Base-by-base conservation (phyloP, 2,329 filamentous ascomycete genomes). In the Aspergillus sp. region DNA sequence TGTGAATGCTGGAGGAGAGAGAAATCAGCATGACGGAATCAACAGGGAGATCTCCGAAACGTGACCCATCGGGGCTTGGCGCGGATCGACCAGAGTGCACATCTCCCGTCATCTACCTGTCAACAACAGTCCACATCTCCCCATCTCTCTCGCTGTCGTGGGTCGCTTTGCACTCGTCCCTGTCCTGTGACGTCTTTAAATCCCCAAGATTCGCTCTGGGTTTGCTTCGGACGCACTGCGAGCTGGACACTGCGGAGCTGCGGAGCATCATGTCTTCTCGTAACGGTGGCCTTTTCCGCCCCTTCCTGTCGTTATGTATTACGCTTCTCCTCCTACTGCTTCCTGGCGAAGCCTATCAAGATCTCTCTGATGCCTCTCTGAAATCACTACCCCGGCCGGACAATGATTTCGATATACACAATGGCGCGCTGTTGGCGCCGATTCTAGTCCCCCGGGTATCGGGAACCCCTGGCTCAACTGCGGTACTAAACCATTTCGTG, bases 401-500 rank as follows among this genome's bases (percentile, higher is more conserved):
- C 55, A 73, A 79, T 52, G 88, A 91, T 71, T 93, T 97, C 69
- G 84, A 96, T 72, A 89, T 94, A 61, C 74, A 87, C 55, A 81
- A 78, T 31, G 91, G 91, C 60, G 77, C 82, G 3, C 80, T 99
- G 16, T 83, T 99, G 29, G 82, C 93, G 3, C 94, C 93, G 1
- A 92, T 99, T 63, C 79, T 99, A 49, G 85, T 88, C 47, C 87
- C 94, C 1, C 88, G 94, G 55, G 92, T 99, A 0, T 89, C 94
- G 5, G 94, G 92, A 14, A 96, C 91, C 1, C 79, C 86, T 1
- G 91, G 91, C 23, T 90, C 88, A 13, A 70, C 75, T 14, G 81
- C 80, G 48, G 90, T 89, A 3, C 88, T 94, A 61, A 80, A 84
- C 41, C 93, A 97, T 74, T 91, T 99, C 65, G 82, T 87, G 64